Base-by-base conservation (phyloP, 192 early-diverging fungal genomes). In the Rhizophagus clarus region DNA sequence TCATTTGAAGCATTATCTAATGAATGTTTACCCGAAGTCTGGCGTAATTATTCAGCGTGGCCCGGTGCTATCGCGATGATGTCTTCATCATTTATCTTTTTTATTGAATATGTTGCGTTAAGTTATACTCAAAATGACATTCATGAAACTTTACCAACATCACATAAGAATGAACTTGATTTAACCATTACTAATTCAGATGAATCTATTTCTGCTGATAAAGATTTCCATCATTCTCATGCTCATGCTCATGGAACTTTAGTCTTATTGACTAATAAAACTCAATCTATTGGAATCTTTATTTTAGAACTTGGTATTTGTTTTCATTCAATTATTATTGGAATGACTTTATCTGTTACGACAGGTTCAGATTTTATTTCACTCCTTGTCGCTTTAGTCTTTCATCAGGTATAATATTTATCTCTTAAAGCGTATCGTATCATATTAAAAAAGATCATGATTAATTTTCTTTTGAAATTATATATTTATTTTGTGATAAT, bases 261-360 rank as follows among this genome's bases (percentile, higher is more conserved):
- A 3, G 28, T 61, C 9, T 31, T 70, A 4, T 29, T 77, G 22
- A 24, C 42, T 1, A 34, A 2, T n/a, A 9, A 29, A 24, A 0
- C 66, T 20, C 77, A 79, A 72, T 64, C 79, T 1, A 79, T 90
- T 20, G 88, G 87, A 5, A 89, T 89, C 6, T 89, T 91, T 67
- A 83, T 94, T 32, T 82, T 94, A 12, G 92, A 94, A 76, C 79
- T 89, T 10, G 91, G 92, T 40, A 90, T 94, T 20, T 89, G 91
- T 9, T 34, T 91, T 49, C 92, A 94, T 81, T 94, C 92, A 28
- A 81, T 94, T 29, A 88, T 94, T n/a, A 87, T 94, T n/a, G 92
- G 92, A 0, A 82, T 94, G 82, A 83, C 91, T 34, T 81, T 94
- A 15, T 92, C 92, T 4, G 88, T 91, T 1, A 84, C 90, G 0